Evolutionary conservation across 2,329 filamentous ascomycete species (phyloP).

Genomic region (Amauroascus verrucosus): DNA sequence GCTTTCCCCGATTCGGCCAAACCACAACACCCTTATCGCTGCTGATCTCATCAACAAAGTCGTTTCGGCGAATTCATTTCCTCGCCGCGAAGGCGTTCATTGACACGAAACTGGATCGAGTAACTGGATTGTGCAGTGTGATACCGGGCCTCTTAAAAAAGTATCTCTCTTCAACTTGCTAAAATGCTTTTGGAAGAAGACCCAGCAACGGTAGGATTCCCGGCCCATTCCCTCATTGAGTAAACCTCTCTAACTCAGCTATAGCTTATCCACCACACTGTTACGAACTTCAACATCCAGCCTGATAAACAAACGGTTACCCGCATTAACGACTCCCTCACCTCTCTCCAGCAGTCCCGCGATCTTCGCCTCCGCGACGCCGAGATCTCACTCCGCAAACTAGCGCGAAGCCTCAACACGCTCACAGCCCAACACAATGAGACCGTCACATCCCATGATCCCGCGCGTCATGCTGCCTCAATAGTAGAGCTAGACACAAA

Average conservation of each 20-base stretch:
- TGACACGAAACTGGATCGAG: not conserved
- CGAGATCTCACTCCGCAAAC: slow-evolving; percentile 56
- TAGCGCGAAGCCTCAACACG: slow-evolving; percentile 65
- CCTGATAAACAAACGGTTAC: slow-evolving; percentile 76
- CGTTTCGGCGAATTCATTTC: too few relatives aligned
- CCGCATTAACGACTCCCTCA: slow-evolving; percentile 73
- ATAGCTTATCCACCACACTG: slow-evolving; percentile 82
- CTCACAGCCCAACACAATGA: slow-evolving; percentile 68
- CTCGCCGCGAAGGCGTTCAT: too few relatives aligned
- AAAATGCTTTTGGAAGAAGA: slow-evolving; percentile 93
- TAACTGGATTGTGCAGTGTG: not conserved
- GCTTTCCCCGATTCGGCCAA: slow-evolving; percentile 14
- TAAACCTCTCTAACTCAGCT: not conserved
- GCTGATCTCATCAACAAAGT: slow-evolving; percentile 8
- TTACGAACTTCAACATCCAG: slow-evolving; percentile 87
- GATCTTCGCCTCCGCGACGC: slow-evolving; percentile 63
- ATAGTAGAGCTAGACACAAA: slow-evolving; percentile 83
- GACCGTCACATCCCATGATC: slow-evolving; percentile 62
- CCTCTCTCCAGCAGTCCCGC: slow-evolving; percentile 73
- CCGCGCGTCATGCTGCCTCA: slow-evolving; percentile 67
- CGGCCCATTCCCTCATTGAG: slow-evolving; percentile 3
- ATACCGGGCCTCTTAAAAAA: not conserved
- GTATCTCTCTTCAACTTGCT: slow-evolving; percentile 17
- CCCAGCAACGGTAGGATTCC: slow-evolving; percentile 60
- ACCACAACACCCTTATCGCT: slow-evolving; percentile 15